phyloP scores from a whole-genome alignment of 306 rosid genomes.

The Albizia julibrissin region DNA sequence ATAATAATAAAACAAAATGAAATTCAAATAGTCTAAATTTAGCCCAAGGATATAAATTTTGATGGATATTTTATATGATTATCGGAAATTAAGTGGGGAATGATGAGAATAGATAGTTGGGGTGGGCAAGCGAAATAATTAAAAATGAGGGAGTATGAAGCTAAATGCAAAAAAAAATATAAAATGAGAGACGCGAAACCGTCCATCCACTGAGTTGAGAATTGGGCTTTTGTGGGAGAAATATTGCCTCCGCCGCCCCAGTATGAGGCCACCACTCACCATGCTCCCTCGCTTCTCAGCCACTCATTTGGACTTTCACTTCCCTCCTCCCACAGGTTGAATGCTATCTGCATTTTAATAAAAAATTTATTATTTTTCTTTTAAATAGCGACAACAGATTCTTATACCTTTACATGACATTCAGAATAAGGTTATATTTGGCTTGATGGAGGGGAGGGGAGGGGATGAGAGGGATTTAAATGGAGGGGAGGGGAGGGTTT shows the following conservation, averaged over 20 bases:
- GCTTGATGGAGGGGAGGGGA: no score
- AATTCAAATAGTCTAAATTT: background rate
- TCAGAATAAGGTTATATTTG: no score
- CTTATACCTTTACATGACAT: background rate
- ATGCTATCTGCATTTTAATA: no score
- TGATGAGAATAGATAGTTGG: background rate
- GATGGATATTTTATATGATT: background rate
- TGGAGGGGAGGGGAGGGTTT: no score
- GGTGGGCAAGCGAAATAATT: background rate
- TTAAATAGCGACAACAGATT: background rate
- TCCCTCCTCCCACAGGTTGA: background rate
- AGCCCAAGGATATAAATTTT: no score
- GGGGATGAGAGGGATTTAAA: no score
- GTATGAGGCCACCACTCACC: background rate
- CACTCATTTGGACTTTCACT: background rate
- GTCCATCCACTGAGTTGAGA: conserved; percentile 44
- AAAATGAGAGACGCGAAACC: conserved; percentile 29
- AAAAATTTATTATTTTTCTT: background rate
- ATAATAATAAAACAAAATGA: no score
- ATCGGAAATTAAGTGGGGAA: background rate
- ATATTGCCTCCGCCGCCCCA: background rate
- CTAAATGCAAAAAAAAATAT: no score
- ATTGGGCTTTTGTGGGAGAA: background rate
- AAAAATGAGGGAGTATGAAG: background rate
- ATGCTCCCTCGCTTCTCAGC: background rate